These are phyloP conservation scores for Echeveria elegans DNA, from an alignment of 164 flowering plant genomes.

Conservation along the genomic window DNA sequence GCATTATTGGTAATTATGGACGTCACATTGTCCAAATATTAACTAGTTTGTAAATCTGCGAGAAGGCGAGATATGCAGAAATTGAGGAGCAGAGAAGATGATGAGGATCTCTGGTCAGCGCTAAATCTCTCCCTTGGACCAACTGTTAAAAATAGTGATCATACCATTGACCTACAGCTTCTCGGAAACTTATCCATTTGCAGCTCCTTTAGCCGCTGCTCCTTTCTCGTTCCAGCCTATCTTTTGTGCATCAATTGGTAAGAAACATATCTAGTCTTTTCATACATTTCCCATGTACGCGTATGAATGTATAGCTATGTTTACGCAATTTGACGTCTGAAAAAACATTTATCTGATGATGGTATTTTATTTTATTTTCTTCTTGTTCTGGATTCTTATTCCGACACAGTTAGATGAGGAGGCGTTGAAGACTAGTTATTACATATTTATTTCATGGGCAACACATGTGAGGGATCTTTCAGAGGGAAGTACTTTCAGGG, in stretches of 20 bases:
- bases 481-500: conserved; percentile 19
- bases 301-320: too few species aligned
- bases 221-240: background rate
- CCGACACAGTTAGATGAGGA: conserved; percentile 14
- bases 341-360: too few species aligned
- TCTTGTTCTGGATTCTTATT: too few species aligned
- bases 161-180: background rate
- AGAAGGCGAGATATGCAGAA: background rate
- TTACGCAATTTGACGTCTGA: too few species aligned
- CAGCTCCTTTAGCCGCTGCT: background rate
- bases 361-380: background rate
- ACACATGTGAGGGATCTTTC: conserved; percentile 95
- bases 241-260: background rate
- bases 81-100: background rate
- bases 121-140: background rate
- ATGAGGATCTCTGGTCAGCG: background rate
- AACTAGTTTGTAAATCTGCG: background rate
- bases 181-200: background rate
- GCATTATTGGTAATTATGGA: background rate
- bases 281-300: background rate
- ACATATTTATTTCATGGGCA: conserved; percentile 73
- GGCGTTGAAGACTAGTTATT: conserved; percentile 15
- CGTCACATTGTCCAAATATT: background rate
- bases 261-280: background rate
- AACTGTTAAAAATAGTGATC: background rate